Conservation (phyloP, 768 basidiomycete genomes). For the Lactarius pseudohatsudake region DNA sequence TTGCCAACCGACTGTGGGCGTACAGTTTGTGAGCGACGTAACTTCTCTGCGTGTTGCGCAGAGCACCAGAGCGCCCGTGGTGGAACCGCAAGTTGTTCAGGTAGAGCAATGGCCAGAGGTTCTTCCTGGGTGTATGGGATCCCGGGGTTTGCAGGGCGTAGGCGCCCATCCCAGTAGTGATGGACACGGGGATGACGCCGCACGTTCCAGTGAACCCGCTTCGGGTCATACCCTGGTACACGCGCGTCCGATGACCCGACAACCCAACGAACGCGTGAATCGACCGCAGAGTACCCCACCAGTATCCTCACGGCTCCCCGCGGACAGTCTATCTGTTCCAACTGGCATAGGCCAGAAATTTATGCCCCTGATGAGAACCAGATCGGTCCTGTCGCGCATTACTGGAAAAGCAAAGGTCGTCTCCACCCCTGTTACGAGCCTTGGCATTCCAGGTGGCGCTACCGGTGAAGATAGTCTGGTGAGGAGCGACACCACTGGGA, state of each 20-base stretch:
- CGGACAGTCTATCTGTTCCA: not conserved
- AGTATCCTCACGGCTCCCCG: not conserved
- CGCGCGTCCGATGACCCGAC: not conserved
- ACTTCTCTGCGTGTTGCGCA: not conserved
- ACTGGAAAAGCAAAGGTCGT: slow-evolving; percentile 1
- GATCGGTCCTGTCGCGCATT: slow-evolving; percentile 2
- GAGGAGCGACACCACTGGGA: not conserved
- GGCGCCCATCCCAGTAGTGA: not conserved
- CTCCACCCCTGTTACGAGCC: not conserved
- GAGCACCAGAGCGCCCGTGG: not conserved
- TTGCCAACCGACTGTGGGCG: not conserved
- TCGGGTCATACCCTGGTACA: not conserved
- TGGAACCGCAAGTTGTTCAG: not conserved
- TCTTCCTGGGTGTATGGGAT: not conserved
- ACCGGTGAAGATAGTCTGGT: not conserved
- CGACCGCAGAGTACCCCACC: not conserved
- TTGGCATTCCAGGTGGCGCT: not conserved
- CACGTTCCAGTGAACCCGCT: not conserved
- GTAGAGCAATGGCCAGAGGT: slow-evolving; percentile 1
- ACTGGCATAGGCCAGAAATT: not conserved
- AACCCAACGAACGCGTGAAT: not conserved
- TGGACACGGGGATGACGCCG: not conserved
- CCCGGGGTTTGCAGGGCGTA: not conserved
- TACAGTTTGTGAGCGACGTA: not conserved
- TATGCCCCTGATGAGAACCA: slow-evolving; percentile 1